Evolutionary conservation across 805 yeast species (phyloP), one percentile per base, ranked within the genome.

Genomic region (Yarrowia yakushimensis): DNA sequence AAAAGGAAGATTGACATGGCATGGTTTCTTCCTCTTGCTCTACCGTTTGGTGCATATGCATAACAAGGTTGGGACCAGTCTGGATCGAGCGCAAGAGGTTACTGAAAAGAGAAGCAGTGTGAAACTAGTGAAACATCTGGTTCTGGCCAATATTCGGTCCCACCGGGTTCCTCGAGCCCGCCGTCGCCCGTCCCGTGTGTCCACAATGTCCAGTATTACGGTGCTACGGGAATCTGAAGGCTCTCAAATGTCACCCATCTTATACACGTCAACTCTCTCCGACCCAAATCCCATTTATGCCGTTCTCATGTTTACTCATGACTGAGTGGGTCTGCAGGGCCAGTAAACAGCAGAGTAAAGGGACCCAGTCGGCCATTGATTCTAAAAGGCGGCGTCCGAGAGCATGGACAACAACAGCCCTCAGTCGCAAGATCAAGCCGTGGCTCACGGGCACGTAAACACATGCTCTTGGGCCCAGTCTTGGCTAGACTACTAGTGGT

Each of bases 11-110:
- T n/a, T n/a, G n/a, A n/a, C n/a, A n/a, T n/a, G n/a, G n/a, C n/a
- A n/a, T n/a, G n/a, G n/a, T n/a, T n/a, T n/a, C n/a, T n/a, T n/a
- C n/a, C n/a, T n/a, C n/a, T n/a, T n/a, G n/a, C n/a, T n/a, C n/a
- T 48, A 33, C 55, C 55, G 55, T 48, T 48, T 48, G 27, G 34
- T 43, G 50, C 28, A 36, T 36, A 30, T 45, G 52, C 30, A 45
- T 36, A 45, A 45, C 30, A 48, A 48, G 55, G 55, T 48, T 48
- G 55, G 55, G 39, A 9, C 55, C 55, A 31, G 39, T 31, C 55
- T 48, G 23, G 55, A 48, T 48, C 39, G 55, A 48, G 55, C 20
- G 22, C 55, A 48, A 48, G 39, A 15, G 39, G 28, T 48, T 48
- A 48, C 55, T 48, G 55, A 15, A 48, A 31, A 31, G 55, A 33